Base-by-base conservation (phyloP, 306 rosid species). In the Purshia tridentata region DNA sequence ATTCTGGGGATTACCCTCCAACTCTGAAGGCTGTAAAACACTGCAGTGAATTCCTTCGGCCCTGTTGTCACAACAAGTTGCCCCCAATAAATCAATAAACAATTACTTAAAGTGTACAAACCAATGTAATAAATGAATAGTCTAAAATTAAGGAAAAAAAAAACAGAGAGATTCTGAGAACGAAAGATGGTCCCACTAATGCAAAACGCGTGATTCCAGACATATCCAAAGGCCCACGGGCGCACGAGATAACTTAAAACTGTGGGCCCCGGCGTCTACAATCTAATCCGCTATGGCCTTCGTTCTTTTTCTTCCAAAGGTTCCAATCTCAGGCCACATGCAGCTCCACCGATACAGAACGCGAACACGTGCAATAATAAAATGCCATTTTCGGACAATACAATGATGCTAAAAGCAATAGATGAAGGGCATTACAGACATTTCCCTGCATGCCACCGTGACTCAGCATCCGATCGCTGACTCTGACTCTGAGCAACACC, bases 1-100 rank as follows among this genome's bases (percentile, higher is more conserved):
- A 9, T 10, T 68, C 29, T 48, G 39, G 39, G 58, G 70, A 75
- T 69, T 81, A 94, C 99, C 96, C 96, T 88, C 99, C 99, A 91
- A 83, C 65, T 87, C 84, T 89, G 97, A 76, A 94, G 99, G 76
- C 96, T 86, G 86, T 94, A 90, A 82, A 94, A 91, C 60, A 94
- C 54, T 19, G 95, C 65, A 62, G 90, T 81, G 79, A 94, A 94
- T 76, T 94, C 99, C 90, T 91, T 91, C 44, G 99, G 97, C 63
- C 99, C 98, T 94, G 85, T 83, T 74, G 76, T 62, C 53, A 54
- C 65, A 55, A 54, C 65, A 55, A 68, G 35, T 47, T 23, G 22
- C n/a, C 56, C 53, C 35, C 35, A 29, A 29, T n/a, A 50, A 48
- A 1, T 9, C 7, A n/a, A 11, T 2, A 70, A 62, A 50, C 52